phyloP scores from a whole-genome alignment of 2,329 filamentous ascomycete species.

The Leptographium procerum region DNA sequence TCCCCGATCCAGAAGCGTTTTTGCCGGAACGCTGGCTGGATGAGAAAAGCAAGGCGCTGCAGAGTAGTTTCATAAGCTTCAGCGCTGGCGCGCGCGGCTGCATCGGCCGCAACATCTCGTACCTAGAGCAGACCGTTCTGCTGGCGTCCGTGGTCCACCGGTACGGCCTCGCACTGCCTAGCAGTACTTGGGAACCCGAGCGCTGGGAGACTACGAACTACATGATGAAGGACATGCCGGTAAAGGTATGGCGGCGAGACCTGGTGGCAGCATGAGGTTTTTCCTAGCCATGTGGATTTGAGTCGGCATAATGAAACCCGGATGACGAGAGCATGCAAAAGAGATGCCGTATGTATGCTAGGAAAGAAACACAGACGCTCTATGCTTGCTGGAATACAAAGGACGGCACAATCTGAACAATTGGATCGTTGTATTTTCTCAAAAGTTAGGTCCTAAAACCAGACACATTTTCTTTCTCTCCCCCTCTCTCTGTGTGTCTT shows the following conservation, averaged over 20 bases:
- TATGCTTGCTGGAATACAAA: too few relatives aligned
- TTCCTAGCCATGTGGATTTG: too few relatives aligned
- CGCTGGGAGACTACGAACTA: background rate
- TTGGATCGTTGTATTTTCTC: too few relatives aligned
- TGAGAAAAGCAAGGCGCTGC: constrained; percentile 21
- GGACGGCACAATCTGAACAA: too few relatives aligned
- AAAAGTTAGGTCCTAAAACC: too few relatives aligned
- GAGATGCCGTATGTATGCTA: too few relatives aligned
- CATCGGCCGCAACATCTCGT: constrained; percentile 30
- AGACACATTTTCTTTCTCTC: too few relatives aligned
- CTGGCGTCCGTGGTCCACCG: constrained; percentile 6
- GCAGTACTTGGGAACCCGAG: background rate
- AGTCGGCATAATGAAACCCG: too few relatives aligned
- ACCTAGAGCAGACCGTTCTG: constrained; percentile 22
- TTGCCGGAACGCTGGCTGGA: constrained; percentile 30
- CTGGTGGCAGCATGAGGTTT: background rate
- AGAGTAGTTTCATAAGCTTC: constrained; percentile 9
- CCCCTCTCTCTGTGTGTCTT: too few relatives aligned
- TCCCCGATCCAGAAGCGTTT: constrained; percentile 22
- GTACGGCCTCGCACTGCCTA: constrained; percentile 1
- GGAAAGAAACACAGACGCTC: too few relatives aligned
- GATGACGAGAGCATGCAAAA: too few relatives aligned
- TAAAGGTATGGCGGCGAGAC: constrained; percentile 1
- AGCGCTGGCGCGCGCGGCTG: constrained; percentile 24
- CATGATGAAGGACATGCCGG: background rate